Evolutionary conservation across 176 grass and related monocot genomes (phyloP), one percentile per base, ranked within the genome.

Genomic region (Oryza meridionalis): DNA sequence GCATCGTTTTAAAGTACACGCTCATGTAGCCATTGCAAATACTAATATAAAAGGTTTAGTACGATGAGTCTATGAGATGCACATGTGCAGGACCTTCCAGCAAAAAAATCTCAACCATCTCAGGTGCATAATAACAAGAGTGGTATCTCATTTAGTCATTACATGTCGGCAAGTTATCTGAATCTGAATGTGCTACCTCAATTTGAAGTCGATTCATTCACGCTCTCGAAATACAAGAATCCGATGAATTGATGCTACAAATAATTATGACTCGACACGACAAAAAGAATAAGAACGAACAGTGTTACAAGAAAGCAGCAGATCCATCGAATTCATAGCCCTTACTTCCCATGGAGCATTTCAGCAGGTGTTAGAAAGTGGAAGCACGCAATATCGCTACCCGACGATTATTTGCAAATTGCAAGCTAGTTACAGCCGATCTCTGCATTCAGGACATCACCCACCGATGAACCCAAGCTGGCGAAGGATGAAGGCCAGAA

Each of bases 401-500:
- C 4, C 3, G 68, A 82, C 15, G 67, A 47, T 73, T 90, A 83
- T 86, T 86, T 70, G 84, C 71, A 37, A 22, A 47, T 86, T 70
- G 83, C 71, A 37, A 22, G 63, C 35, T 62, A 61, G 33, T 43
- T 65, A 70, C 44, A 45, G 13, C 6, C 38, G 11, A 37, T 75
- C 70, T 50, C 35, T 0, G 2, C 61, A 40, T 61, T 45, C 25
- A 24, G 4, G n/a, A 35, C 76, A 92, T 93, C 87, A 99, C 50
- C 81, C 64, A 61, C 91, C 93, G 2, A 99, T 92, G 67, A 96
- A 92, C 78, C 97, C 93, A n/a, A 99, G 88, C 53, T 83, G 86
- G 33, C 84, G 93, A 76, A 99, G 77, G 80, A 94, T 82, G 75
- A 94, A 96, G 37, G 97, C 93, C 24, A 99, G 70, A 73, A 99